phyloP scores from a whole-genome alignment of 2,329 filamentous ascomycete species.

The Proliferodiscus dingleyae region DNA sequence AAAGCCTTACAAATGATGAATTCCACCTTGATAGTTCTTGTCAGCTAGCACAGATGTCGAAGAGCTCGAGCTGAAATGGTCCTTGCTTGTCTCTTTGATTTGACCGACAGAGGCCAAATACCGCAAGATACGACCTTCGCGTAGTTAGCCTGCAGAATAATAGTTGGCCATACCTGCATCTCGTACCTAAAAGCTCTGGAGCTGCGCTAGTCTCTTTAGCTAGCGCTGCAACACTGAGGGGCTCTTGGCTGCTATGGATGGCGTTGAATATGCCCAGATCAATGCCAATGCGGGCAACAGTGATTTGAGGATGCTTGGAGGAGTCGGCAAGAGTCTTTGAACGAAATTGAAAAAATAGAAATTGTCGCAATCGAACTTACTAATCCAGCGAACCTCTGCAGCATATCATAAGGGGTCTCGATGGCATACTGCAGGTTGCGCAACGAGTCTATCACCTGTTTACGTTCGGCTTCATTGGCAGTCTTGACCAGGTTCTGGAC shows the following conservation, averaged over 20 bases:
- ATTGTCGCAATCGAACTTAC: no score
- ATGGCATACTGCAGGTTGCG: slow-evolving; percentile 5
- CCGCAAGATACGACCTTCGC: slow-evolving; percentile 29
- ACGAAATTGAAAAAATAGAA: no score
- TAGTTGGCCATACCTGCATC: not conserved
- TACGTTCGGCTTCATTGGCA: not conserved
- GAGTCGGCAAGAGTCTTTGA: no score
- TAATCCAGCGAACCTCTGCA: slow-evolving; percentile 4
- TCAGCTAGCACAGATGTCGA: slow-evolving; percentile 29
- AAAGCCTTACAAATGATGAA: slow-evolving; percentile 20
- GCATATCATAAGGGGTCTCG: slow-evolving; percentile 6
- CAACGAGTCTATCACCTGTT: slow-evolving; percentile 1
- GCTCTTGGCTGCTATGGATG: slow-evolving; percentile 13
- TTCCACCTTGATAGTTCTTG: slow-evolving; percentile 25
- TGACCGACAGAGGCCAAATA: slow-evolving; percentile 30
- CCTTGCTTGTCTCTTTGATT: slow-evolving; percentile 27
- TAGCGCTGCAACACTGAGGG: slow-evolving; percentile 17
- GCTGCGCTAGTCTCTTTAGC: slow-evolving; percentile 24
- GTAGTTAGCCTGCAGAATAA: not conserved
- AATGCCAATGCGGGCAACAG: slow-evolving; percentile 1
- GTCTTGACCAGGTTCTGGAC: not conserved
- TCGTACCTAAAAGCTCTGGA: slow-evolving; percentile 21
- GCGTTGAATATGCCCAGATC: slow-evolving; percentile 20
- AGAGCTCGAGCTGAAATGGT: slow-evolving; percentile 28
- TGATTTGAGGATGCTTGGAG: slow-evolving; percentile 2